Percentiles rank a stretch among this genome's conserved stretches.
phyloP scores from a whole-genome alignment of 208 protist genomes.

The Crithidia brevicula region DNA sequence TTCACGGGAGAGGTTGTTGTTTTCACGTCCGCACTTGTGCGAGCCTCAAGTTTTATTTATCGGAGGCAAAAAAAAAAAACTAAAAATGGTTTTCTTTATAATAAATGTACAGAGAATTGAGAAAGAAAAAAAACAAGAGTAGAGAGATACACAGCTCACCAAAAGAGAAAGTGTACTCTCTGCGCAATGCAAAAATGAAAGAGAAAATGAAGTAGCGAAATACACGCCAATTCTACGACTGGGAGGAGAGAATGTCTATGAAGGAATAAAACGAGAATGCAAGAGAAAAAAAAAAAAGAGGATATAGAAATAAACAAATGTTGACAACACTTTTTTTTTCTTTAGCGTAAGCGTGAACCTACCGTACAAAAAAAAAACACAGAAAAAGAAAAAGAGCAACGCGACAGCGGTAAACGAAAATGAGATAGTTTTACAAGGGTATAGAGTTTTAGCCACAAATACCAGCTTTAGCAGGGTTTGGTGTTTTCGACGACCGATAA shows the following conservation, averaged over 20 bases:
- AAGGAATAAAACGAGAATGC: slow-evolving; percentile 1
- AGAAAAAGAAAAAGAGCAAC: background rate
- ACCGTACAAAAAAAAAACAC: background rate
- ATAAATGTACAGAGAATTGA: background rate
- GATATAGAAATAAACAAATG: background rate
- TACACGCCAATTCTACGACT: too few species aligned
- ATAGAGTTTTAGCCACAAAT: too few species aligned
- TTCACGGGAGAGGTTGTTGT: too few species aligned
- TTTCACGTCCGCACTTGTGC: too few species aligned
- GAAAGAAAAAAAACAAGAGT: background rate
- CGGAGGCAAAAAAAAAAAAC: too few species aligned
- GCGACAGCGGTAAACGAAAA: background rate
- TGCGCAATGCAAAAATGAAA: slow-evolving; percentile 9
- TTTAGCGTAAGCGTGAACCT: too few species aligned
- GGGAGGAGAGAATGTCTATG: background rate
- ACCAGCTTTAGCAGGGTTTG: too few species aligned
- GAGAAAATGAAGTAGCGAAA: slow-evolving; percentile 5
- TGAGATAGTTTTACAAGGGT: background rate
- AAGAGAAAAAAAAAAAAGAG: slow-evolving; percentile 7
- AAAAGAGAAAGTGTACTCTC: too few species aligned
- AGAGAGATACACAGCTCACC: too few species aligned
- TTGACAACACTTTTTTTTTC: background rate
- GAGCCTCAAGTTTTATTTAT: too few species aligned
- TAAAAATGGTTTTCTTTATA: background rate
- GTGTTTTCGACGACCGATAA: too few species aligned